Percentiles rank a stretch among this genome's conserved stretches.
phyloP scores from a whole-genome alignment of 495 filamentous ascomycete genomes.

The Schizothecium vesticola region DNA sequence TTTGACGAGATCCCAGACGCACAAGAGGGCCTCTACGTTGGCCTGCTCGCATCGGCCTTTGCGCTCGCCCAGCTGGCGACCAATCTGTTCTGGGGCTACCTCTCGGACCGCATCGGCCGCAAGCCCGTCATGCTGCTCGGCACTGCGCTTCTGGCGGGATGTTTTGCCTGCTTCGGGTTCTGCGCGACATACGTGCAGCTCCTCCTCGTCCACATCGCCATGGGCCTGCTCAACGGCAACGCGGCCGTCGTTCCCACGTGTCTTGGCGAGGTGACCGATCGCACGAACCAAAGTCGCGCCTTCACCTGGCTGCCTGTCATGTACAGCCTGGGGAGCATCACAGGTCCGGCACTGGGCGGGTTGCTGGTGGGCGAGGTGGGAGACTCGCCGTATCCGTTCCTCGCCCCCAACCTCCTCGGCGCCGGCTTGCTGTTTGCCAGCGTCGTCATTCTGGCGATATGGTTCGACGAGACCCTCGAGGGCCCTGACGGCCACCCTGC shows the following conservation, averaged over 20 bases:
- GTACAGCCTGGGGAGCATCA: constrained; percentile 89
- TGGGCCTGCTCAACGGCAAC: constrained; percentile 93
- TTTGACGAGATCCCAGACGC: constrained; percentile 72
- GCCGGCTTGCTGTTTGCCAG: constrained; percentile 67
- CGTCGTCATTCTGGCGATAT: constrained; percentile 64
- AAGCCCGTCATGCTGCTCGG: constrained; percentile 90
- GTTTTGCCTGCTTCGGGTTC: constrained; percentile 85
- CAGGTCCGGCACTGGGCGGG: constrained; percentile 85
- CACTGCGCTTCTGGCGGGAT: constrained; percentile 70
- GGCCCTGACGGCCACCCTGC: constrained; percentile 47
- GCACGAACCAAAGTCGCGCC: constrained; percentile 83
- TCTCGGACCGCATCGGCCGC: constrained; percentile 83
- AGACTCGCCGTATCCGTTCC: constrained; percentile 66
- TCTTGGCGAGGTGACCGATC: constrained; percentile 90
- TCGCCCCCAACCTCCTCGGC: constrained; percentile 74
- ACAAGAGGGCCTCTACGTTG: constrained; percentile 83
- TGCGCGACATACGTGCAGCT: constrained; percentile 78
- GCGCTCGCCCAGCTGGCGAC: constrained; percentile 87
- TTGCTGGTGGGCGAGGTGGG: constrained; percentile 56
- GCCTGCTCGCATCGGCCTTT: constrained; percentile 81
- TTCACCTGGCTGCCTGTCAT: constrained; percentile 91
- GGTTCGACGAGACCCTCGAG: constrained; percentile 85
- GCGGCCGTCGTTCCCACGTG: constrained; percentile 81
- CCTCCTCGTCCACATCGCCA: constrained; percentile 74
- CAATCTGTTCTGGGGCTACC: constrained; percentile 90